Evolutionary conservation across 148 eudicot genomes (phyloP), one percentile per base, ranked within the genome.

Genomic region (Vaccinium myrtillus): DNA sequence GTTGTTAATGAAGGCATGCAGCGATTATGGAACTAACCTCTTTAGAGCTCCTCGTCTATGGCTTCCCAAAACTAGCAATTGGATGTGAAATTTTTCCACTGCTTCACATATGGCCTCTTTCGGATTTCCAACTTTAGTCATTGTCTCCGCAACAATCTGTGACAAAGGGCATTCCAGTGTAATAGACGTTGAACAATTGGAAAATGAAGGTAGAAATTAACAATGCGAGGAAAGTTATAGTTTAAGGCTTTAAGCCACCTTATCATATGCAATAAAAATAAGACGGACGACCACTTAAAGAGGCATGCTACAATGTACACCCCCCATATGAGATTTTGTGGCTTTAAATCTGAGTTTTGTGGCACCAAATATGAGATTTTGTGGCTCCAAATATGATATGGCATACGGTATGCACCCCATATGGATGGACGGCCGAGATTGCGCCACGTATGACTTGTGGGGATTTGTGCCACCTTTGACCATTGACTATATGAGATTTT

Each of bases 51-150:
- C 91, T 16, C 89, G 86, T 36, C 94, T 84, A 83, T 94, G 92
- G 83, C 88, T 93, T 54, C 98, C 98, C 51, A 94, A 23, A 0
- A 94, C 90, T 75, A 94, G 98, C 79, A 94, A 79, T 30, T 82
- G 51, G 50, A 91, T 80, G 36, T 88, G 73, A 18, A 46, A 76
- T 83, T 92, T 92, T 46, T 94, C 89, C n/a, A 90, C 92, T 7
- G 93, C 91, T 78, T 89, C 90, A 86, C 94, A 93, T 78, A 93
- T 92, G n/a, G 84, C 88, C 53, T 88, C 93, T 84, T 88, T 91
- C 0, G 95, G 93, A 83, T 93, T 90, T 19, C 98, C 98, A 78
- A 89, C 85, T 83, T 86, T 90, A 67, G 85, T 88, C 54, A 88
- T n/a, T n/a, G 90, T 87, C 59, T 91, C 91, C 71, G 94, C 94